Percentiles rank a stretch among this genome's conserved stretches.
Conservation (phyloP, 2,329 filamentous ascomycete genomes). For the Clonostachys chloroleuca region DNA sequence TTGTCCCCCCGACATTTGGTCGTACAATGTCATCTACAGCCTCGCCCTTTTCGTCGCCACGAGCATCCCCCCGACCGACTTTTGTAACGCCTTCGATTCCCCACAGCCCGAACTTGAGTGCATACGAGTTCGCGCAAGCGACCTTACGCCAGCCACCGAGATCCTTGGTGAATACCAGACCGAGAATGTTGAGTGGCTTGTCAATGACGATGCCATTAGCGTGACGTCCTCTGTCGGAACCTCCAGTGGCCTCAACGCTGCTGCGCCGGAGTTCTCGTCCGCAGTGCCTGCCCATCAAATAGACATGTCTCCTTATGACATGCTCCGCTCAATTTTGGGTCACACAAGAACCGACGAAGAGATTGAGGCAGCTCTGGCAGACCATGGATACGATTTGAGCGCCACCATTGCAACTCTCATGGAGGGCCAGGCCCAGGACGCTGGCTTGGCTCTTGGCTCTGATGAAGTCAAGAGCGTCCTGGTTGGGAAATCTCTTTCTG, state of each 20-base stretch:
- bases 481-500: slow-evolving; percentile 85
- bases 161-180: slow-evolving; percentile 87
- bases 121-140: slow-evolving; percentile 86
- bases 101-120: slow-evolving; percentile 88
- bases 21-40: slow-evolving; percentile 74
- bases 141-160: slow-evolving; percentile 75
- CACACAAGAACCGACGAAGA: slow-evolving; percentile 89
- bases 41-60: slow-evolving; percentile 90
- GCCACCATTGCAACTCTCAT: slow-evolving; percentile 88
- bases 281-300: slow-evolving; percentile 57
- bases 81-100: slow-evolving; percentile 86
- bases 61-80: slow-evolving; percentile 85
- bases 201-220: slow-evolving; percentile 81
- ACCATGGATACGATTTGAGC: slow-evolving; percentile 88
- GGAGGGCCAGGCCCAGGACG: slow-evolving; percentile 56
- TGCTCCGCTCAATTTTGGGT: slow-evolving; percentile 90
- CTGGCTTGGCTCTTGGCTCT: slow-evolving; percentile 21
- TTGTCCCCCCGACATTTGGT: slow-evolving; percentile 69
- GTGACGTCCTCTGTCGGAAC: slow-evolving; percentile 70
- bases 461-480: slow-evolving; percentile 64
- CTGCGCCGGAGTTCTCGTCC: slow-evolving; percentile 70
- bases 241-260: slow-evolving; percentile 69
- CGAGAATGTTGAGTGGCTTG: slow-evolving; percentile 95
- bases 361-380: slow-evolving; percentile 84
- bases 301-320: slow-evolving; percentile 98